phyloP scores from a whole-genome alignment of 257 asterid species.

The Fraxinus quadrangulata region DNA sequence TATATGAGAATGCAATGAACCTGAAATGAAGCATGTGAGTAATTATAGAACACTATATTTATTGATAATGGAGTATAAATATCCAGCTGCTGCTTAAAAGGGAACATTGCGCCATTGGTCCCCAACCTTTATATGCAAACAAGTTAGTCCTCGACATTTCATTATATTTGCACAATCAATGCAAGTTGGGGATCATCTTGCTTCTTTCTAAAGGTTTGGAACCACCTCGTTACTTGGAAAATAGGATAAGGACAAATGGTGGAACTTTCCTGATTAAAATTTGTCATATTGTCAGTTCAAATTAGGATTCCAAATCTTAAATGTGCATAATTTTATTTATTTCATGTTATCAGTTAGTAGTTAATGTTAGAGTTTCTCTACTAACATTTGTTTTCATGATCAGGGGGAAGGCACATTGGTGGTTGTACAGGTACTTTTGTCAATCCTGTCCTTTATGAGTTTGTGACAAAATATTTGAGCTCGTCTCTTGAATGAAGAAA shows the following conservation, averaged over 20 bases:
- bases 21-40: not conserved
- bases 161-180: not conserved
- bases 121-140: not conserved
- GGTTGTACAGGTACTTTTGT: constrained; percentile 77
- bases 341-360: not conserved
- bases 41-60: not conserved
- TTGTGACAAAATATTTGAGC: not conserved
- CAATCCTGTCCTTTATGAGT: not conserved
- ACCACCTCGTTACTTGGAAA: not conserved
- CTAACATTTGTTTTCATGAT: constrained; percentile 23
- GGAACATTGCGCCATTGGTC: not conserved
- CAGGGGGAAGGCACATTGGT: constrained; percentile 90
- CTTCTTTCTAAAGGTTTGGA: not conserved
- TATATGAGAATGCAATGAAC: not conserved
- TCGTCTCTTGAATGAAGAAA: not conserved
- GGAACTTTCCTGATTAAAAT: not conserved
- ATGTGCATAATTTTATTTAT: constrained; percentile 5
- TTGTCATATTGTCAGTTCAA: not conserved
- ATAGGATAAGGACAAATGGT: not conserved
- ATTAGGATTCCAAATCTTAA: not conserved
- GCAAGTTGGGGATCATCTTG: not conserved
- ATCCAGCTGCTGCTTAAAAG: not conserved
- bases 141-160: not conserved
- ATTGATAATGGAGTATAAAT: not conserved
- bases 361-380: constrained; percentile 9